Percentiles rank a stretch among this genome's conserved stretches.
These are phyloP conservation scores for Chlorella sp. DNA, from an alignment of 139 green algal species.

Conservation along the genomic window DNA sequence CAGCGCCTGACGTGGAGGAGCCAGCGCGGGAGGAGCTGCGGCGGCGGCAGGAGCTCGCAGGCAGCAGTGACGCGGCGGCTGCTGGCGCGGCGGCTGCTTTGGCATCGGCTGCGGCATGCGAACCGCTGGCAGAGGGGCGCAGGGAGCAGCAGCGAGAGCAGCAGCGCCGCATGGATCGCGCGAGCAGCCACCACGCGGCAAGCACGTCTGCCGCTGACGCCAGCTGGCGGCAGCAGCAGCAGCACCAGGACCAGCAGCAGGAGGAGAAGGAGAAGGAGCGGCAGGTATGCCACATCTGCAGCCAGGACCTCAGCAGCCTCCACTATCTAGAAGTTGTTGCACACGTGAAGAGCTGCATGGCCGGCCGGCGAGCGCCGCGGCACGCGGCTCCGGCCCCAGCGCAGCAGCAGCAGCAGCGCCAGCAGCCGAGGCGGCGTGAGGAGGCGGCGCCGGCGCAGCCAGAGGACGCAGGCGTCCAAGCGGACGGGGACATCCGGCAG, in stretches of 20 bases:
- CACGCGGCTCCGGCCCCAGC: neutral
- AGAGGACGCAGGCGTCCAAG: neutral
- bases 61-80: no score
- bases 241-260: constrained; percentile 1
- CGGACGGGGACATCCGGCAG: neutral
- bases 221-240: neutral
- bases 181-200: no score
- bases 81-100: no score
- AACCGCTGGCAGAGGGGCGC: no score
- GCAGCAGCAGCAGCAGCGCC: neutral
- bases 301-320: neutral
- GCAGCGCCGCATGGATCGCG: no score
- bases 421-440: neutral
- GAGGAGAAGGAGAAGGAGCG: neutral
- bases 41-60: neutral
- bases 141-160: neutral
- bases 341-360: constrained; percentile 28
- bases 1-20: neutral
- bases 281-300: constrained; percentile 19
- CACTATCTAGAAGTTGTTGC: no score
- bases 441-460: neutral
- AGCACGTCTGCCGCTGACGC: neutral
- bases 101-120: no score
- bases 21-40: neutral
- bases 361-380: constrained; percentile 1